Base-by-base conservation (phyloP, 352 stramenopile genomes). In the Phytophthora ohioensis region DNA sequence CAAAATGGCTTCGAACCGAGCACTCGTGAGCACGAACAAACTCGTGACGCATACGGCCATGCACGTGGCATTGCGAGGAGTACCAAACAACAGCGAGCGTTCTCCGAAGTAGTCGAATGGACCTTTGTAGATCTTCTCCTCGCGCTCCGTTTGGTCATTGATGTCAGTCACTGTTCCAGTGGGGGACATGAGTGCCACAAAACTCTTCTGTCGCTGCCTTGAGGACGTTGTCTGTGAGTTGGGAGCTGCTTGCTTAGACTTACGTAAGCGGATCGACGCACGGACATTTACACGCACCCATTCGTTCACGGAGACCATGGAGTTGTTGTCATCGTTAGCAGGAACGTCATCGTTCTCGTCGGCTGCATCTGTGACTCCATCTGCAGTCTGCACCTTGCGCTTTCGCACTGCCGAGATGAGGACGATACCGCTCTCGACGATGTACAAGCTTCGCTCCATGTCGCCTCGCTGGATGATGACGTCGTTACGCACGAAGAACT, bases 101-200 rank as follows among this genome's bases (percentile, higher is more conserved):
- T 93, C 86, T 41, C 86, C 86, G 56, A 93, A 92, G 68, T 87
- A 91, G 67, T 93, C 86, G 65, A 88, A 91, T 46, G 82, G 79
- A 2, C 82, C 84, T 57, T 92, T 92, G 59, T 92, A 79, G 59
- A 90, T 85, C 71, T 87, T 88, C 62, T 86, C 71, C 56, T 81
- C 77, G n/a, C 75, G 63, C 64, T 84, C 70, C 39, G 62, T 78
- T 31, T 53, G 41, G 35, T 63, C 38, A 65, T 78, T 81, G 57
- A 81, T 81, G 61, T 78, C 73, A 38, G 65, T 38, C 30, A 70
- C 45, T 13, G 58, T 63, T 15, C 64, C 61, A 0, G 58, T 63
- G 41, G 61, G 65, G 9, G 70, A 73, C 61, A 78, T 71, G 48
- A 73, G 60, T 13, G 61, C 60, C 32, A 73, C 38, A 2, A 76